A percentile compares a stretch with the other conserved stretches of the same genome.
phyloP scores from a whole-genome alignment of 768 basidiomycete genomes.

The Hericium coralloides region DNA sequence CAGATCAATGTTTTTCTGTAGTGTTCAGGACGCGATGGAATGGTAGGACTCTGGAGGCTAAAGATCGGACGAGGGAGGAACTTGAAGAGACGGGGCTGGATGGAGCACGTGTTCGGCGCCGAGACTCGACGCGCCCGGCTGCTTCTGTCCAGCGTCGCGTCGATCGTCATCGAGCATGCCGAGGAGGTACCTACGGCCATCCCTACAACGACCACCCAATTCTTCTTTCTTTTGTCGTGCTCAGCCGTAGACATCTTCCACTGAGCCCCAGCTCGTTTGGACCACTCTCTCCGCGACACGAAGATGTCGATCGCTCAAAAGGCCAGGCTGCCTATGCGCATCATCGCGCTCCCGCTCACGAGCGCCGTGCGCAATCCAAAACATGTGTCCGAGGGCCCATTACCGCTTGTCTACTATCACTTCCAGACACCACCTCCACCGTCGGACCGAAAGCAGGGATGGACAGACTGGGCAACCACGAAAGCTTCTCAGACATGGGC shows the following conservation, averaged over 20 bases:
- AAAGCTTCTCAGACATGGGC: conserved; percentile 57
- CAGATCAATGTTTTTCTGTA: too few relatives aligned
- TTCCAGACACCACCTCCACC: conserved; percentile 21
- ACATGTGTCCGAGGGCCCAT: not conserved
- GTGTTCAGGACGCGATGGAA: not conserved
- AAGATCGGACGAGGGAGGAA: too few relatives aligned
- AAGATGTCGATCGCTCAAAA: conserved; percentile 10
- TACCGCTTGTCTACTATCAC: conserved; percentile 35
- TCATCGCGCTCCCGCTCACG: conserved; percentile 38
- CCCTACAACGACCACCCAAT: too few relatives aligned
- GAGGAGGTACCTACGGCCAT: too few relatives aligned
- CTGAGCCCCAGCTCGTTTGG: too few relatives aligned
- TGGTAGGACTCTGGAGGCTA: not conserved
- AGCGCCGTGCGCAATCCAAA: conserved; percentile 13
- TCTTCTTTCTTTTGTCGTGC: too few relatives aligned
- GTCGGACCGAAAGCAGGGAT: conserved; percentile 25
- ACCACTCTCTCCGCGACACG: not conserved
- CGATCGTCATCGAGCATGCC: too few relatives aligned
- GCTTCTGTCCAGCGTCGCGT: not conserved
- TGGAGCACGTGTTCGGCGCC: not conserved
- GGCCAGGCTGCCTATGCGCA: conserved; percentile 28
- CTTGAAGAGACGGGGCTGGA: not conserved
- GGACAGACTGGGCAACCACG: conserved; percentile 37
- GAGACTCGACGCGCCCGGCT: not conserved
- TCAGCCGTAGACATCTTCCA: too few relatives aligned